Evolutionary conservation across 495 filamentous ascomycete genomes (phyloP).

Genomic region (Neurospora hispaniola): DNA sequence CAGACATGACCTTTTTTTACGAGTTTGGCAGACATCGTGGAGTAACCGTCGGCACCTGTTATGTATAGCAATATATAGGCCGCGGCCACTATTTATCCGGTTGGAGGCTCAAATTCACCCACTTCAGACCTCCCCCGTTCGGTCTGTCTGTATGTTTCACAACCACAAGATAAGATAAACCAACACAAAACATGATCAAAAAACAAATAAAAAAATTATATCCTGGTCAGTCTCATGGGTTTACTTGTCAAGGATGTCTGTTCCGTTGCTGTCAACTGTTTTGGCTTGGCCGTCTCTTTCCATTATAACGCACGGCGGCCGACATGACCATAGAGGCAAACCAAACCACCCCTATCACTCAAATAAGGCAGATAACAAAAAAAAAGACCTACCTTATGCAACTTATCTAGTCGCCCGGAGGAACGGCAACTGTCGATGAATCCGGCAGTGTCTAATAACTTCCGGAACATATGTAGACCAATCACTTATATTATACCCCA

Average conservation of each 20-base stretch:
- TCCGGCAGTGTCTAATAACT: conserved; percentile 30
- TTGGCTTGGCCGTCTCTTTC: neutral
- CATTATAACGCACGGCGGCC: neutral
- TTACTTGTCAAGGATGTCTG: neutral
- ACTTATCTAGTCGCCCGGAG: conserved; percentile 18
- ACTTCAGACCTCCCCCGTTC: neutral
- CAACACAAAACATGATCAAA: no score
- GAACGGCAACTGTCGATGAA: conserved; percentile 30
- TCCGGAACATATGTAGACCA: conserved; percentile 19
- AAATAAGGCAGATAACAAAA: conserved; percentile 1
- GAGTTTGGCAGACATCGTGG: neutral
- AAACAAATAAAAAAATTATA: no score
- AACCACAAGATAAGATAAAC: no score
- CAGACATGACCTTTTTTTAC: conserved; percentile 6
- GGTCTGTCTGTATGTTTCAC: no score
- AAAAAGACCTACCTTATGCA: neutral
- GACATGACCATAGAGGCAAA: neutral
- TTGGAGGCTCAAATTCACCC: conserved; percentile 11
- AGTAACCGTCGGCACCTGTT: neutral
- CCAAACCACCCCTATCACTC: neutral
- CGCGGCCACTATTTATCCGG: conserved; percentile 13
- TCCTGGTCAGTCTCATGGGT: neutral
- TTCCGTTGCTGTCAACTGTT: neutral
- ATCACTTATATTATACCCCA: conserved; percentile 29
- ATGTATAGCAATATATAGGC: neutral